Evolutionary conservation across 495 filamentous ascomycete species (phyloP).

Genomic region (Aspergillus avenaceus): DNA sequence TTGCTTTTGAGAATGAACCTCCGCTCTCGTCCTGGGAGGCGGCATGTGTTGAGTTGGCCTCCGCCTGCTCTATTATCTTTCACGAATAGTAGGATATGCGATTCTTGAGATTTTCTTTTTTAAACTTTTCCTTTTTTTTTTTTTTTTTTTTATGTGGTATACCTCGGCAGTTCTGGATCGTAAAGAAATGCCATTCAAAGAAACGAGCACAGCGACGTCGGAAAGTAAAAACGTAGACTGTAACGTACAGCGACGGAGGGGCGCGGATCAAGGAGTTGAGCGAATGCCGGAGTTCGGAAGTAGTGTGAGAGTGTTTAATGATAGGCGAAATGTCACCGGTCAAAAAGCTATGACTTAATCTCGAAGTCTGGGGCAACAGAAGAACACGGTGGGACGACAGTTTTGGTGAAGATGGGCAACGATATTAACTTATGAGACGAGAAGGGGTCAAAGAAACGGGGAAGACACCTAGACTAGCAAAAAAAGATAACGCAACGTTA

Average conservation of each 20-base stretch:
- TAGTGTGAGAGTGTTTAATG: background rate
- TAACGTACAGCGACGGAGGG: constrained; percentile 5
- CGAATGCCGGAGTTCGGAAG: background rate
- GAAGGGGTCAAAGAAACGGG: background rate
- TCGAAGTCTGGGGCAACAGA: background rate
- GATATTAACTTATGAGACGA: background rate
- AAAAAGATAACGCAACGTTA: background rate
- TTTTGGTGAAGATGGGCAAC: background rate
- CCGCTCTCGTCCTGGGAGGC: constrained; percentile 70
- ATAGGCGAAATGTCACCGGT: background rate
- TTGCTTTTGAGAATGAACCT: constrained; percentile 86
- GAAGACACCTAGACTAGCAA: background rate
- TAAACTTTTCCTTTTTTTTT: too few relatives aligned
- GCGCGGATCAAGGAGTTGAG: constrained; percentile 3
- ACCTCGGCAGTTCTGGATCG: background rate
- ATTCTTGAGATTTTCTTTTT: background rate
- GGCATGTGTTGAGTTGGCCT: constrained; percentile 48
- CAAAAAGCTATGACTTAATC: background rate
- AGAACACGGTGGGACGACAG: background rate
- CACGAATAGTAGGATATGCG: constrained; percentile 8
- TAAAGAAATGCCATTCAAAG: constrained; percentile 22
- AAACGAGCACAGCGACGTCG: background rate
- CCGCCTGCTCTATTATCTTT: constrained; percentile 22
- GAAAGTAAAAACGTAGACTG: constrained; percentile 1
- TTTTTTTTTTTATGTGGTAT: constrained; percentile 3